Conservation (phyloP, 2,329 filamentous ascomycete species). For the Herpotrichia juniperi region DNA sequence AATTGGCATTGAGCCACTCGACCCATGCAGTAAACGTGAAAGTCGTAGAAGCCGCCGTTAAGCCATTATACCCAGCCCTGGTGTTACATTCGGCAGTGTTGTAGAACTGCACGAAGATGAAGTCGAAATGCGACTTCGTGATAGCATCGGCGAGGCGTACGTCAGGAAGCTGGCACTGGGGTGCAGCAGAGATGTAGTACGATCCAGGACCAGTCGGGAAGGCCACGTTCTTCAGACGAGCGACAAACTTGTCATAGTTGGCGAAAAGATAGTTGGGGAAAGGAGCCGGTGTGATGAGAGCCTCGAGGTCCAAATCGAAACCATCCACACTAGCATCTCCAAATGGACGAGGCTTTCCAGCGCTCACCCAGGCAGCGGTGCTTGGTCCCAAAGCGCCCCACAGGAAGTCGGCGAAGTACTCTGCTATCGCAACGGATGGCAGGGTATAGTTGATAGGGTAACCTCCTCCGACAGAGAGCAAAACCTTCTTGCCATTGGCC, state of each 20-base stretch:
- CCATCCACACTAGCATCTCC: constrained; percentile 55
- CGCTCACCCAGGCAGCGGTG: constrained; percentile 32
- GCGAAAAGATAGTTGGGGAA: constrained; percentile 39
- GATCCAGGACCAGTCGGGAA: constrained; percentile 43
- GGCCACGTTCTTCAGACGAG: constrained; percentile 50
- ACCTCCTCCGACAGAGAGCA: constrained; percentile 57
- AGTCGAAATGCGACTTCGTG: constrained; percentile 54
- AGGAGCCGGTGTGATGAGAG: constrained; percentile 22
- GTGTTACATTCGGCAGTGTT: constrained; percentile 60
- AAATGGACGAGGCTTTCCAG: constrained; percentile 55
- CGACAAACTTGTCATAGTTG: constrained; percentile 57
- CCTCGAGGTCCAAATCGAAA: constrained; percentile 59
- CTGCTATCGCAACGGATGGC: constrained; percentile 45
- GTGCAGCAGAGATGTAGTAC: constrained; percentile 61
- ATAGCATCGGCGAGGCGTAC: constrained; percentile 54
- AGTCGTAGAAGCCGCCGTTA: constrained; percentile 31
- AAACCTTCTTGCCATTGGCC: constrained; percentile 41
- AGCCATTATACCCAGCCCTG: constrained; percentile 42
- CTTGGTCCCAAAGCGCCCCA: constrained; percentile 58
- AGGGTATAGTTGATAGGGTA: constrained; percentile 51
- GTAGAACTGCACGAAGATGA: constrained; percentile 63
- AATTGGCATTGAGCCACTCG: constrained; percentile 43
- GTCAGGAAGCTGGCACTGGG: constrained; percentile 60
- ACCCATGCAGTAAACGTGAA: constrained; percentile 57
- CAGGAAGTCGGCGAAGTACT: constrained; percentile 57